Evolutionary conservation across 495 filamentous ascomycete genomes (phyloP), one percentile per base, ranked within the genome.

Genomic region (Amniculicola lignicola): DNA sequence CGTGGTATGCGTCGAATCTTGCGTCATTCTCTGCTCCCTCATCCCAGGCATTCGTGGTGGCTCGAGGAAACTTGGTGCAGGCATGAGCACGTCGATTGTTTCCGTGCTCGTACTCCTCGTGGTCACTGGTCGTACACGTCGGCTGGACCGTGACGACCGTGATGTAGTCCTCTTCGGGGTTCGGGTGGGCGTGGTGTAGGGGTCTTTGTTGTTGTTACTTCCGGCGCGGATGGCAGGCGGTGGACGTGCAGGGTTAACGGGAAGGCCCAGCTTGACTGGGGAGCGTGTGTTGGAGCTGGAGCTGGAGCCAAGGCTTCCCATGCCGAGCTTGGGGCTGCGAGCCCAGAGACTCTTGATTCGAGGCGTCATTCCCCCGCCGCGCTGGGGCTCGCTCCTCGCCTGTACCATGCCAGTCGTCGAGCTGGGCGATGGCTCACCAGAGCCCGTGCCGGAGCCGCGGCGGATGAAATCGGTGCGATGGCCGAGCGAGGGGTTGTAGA

Each of bases 381-480:
- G 47, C 25, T 7, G 21, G 37, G 7, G 11, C n/a, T 33, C 7
- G 37, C 19, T 40, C 25, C 9, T 24, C 7, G 41, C 22, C 19
- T 25, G 24, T 25, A 50, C 39, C 60, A 59, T 59, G 36, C 29
- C 37, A 12, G 47, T 55, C 31, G 49, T 46, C 19, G 51, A 45
- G 27, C 24, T 57, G 3, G 44, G 50, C 9, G 45, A 49, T 16
- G 28, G 44, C 33, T 46, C 22, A 14, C 21, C 51, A 37, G 51
- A 51, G 2, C 38, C 35, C n/a, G n/a, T n/a, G n/a, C n/a, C n/a
- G 18, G 44, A 51, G 16, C 44, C 44, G 7, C 54, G 69, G 9
- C 80, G 74, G 21, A 83, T 74, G 62, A 84, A 82, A 64, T 86
- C 82, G 10, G 79, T 80, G 28, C 82, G 77, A 63, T 75, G 75